A percentile compares a stretch with the other conserved stretches of the same genome.
phyloP scores from a whole-genome alignment of 306 rosid species.

The Inga laurina region DNA sequence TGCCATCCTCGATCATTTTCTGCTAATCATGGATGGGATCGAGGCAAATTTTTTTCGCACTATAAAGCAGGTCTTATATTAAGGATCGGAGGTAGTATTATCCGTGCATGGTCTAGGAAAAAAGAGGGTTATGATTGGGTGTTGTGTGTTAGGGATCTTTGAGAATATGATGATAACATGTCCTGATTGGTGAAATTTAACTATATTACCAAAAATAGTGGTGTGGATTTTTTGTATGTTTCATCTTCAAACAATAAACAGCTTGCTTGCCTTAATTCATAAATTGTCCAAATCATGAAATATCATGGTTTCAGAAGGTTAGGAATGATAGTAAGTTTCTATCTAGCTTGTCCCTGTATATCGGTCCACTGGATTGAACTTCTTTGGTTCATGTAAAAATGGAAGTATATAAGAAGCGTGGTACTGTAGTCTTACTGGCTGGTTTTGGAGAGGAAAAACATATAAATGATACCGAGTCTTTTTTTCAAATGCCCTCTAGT shows the following conservation, averaged over 20 bases:
- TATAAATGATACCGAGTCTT: not conserved
- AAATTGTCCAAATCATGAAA: not conserved
- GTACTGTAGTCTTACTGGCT: not conserved
- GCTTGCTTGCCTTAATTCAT: not conserved
- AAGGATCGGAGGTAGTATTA: not conserved
- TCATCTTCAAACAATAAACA: not conserved
- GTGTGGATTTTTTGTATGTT: not conserved
- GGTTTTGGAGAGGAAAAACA: not conserved
- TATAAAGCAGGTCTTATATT: too few relatives aligned
- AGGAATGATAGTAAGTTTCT: not conserved
- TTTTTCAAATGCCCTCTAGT: not conserved
- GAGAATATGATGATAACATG: not conserved
- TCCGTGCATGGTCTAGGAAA: not conserved
- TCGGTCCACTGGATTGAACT: not conserved
- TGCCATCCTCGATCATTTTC: not conserved
- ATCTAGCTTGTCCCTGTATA: not conserved
- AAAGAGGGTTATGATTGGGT: not conserved
- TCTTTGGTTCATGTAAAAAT: not conserved
- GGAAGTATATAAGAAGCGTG: not conserved
- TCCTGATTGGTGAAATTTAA: not conserved
- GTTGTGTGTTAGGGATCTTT: not conserved
- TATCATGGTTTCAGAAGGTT: not conserved
- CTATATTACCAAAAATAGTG: not conserved
- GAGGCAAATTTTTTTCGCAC: not conserved
- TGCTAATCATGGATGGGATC: not conserved